Base-by-base conservation (phyloP, 345 rosid species). In the Heritiera littoralis region DNA sequence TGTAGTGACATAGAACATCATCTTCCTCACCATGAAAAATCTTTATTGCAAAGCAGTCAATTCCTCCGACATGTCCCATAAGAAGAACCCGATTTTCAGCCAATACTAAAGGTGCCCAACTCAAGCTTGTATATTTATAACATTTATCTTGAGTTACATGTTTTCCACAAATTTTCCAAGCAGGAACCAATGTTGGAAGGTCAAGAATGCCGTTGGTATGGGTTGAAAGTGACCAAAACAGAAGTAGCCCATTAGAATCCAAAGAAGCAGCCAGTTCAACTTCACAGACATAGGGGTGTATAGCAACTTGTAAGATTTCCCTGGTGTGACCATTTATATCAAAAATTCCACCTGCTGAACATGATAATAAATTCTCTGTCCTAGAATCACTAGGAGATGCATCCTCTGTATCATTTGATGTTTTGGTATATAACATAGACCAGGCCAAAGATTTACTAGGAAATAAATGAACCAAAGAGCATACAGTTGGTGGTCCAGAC, bases 31-130 rank as follows among this genome's bases (percentile, higher is more conserved):
- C 83, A 81, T 82, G 85, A 77, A 83, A 82, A 46, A 80, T 75
- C 80, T 86, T 86, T 77, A 95, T 88, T n/a, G 91, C 77, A 87
- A 93, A 92, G 87, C 92, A 92, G 86, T 95, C 98, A 64, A 95
- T 84, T 75, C 98, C 98, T 74, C 87, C 88, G 49, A 65, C 83
- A 87, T 91, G 92, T 67, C 97, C 98, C 83, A 86, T 78, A 74
- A 95, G 85, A 86, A 93, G 89, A 80, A 93, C 75, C 68, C 77
- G 83, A 72, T 92, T 93, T 73, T 87, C 89, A 81, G 79, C 79
- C 81, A 86, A 81, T 59, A 86, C 54, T 60, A 91, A 86, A 66
- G 98, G 89, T 78, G 92, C 97, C 98, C 98, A 95, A 59, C 85
- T 86, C 86, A 95, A 75, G 88, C 97, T 86, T 66, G 98, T 90